Percentiles rank a stretch among this genome's conserved stretches.
phyloP scores from a whole-genome alignment of 805 yeast species.

The Starmera dryadoides region DNA sequence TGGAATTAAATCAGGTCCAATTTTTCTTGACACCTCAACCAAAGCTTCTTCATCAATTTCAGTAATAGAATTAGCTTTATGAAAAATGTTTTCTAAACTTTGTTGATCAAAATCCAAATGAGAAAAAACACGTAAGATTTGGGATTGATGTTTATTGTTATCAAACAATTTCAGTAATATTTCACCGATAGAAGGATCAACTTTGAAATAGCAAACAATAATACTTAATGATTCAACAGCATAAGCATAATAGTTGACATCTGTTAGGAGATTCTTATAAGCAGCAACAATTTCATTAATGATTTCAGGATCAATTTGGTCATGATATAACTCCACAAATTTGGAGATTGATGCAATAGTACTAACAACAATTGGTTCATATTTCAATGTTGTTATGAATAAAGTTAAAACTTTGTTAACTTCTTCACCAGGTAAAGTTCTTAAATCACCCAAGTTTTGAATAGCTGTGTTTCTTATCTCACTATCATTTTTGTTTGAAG shows the following conservation, averaged over 20 bases:
- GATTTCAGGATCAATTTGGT: constrained; percentile 4
- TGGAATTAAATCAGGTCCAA: constrained; percentile 20
- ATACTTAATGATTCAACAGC: constrained; percentile 16
- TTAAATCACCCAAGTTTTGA: constrained; percentile 21
- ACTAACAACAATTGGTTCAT: constrained; percentile 26
- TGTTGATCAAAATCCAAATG: constrained; percentile 12
- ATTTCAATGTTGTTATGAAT: constrained; percentile 25
- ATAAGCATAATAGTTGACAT: constrained; percentile 7
- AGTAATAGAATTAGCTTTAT: constrained; percentile 14
- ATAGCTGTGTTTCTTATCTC: constrained; percentile 31
- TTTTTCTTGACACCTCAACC: constrained; percentile 15
- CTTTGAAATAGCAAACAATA: constrained; percentile 11
- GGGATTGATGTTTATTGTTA: constrained; percentile 12
- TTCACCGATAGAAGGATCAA: constrained; percentile 15
- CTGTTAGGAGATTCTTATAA: constrained; percentile 8
- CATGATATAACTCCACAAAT: constrained; percentile 12
- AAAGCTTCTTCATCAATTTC: constrained; percentile 21
- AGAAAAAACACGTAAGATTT: constrained; percentile 15
- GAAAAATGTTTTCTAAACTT: constrained; percentile 11
- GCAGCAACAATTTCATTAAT: constrained; percentile 6
- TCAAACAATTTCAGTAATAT: constrained; percentile 11
- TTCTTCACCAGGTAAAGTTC: constrained; percentile 16
- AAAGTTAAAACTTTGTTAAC: constrained; percentile 22
- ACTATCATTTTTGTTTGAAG: constrained; percentile 25
- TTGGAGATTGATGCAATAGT: constrained; percentile 22